phyloP scores from a whole-genome alignment of 106 monocot genomes.

The Dendrobium huoshanense region DNA sequence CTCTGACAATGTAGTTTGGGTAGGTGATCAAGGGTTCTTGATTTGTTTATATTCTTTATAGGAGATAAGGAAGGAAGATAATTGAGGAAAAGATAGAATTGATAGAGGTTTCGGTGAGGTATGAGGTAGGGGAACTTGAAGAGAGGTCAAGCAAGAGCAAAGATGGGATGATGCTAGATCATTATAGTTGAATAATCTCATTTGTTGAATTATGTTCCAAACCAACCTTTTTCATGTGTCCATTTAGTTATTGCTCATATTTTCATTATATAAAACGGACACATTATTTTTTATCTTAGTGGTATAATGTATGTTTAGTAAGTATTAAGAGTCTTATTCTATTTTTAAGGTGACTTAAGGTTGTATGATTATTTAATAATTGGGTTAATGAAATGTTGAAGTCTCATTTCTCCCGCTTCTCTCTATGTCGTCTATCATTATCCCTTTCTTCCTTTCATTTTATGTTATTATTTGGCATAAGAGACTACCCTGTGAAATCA shows the following conservation, averaged over 20 bases:
- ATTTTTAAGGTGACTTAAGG: not conserved
- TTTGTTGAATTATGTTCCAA: not conserved
- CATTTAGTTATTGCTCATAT: not conserved
- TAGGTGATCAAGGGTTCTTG: not conserved
- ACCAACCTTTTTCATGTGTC: not conserved
- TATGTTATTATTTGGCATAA: no score
- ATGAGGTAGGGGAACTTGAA: not conserved
- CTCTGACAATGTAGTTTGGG: not conserved
- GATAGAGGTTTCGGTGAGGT: not conserved
- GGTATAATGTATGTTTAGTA: not conserved
- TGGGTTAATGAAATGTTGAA: not conserved
- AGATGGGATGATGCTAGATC: not conserved
- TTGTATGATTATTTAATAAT: not conserved
- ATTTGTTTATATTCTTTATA: not conserved
- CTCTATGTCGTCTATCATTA: not conserved
- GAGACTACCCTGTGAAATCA: no score
- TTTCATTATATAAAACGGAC: not conserved
- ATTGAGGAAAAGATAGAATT: not conserved
- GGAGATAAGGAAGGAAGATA: not conserved
- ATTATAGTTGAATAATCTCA: not conserved
- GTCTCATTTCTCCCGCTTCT: not conserved
- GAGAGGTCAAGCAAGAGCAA: not conserved
- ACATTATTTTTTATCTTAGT: not conserved
- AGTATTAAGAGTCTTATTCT: not conserved
- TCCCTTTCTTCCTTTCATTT: not conserved